Base-by-base conservation (phyloP, 352 stramenopile genomes). In the Pythium rhizo-oryzae region DNA sequence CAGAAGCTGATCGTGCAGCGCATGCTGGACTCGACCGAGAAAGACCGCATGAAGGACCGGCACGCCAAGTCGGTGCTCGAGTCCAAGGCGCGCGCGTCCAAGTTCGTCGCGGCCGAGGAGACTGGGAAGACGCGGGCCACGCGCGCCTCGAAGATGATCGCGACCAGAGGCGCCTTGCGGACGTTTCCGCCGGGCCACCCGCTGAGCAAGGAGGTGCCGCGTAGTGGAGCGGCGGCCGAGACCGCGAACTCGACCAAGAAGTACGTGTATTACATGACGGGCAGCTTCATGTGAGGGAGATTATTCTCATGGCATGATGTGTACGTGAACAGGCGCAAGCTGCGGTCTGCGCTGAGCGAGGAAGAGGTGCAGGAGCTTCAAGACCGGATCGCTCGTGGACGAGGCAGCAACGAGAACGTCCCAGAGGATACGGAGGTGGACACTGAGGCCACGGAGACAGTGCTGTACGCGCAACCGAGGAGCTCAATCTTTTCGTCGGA, bases 1-100 rank as follows among this genome's bases (percentile, higher is more conserved):
- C 86, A 95, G 72, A 95, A 95, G 72, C 69, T 93, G 54, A 81
- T 93, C 43, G 84, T 93, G 18, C 85, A 93, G 77, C 82, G 87
- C 37, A 73, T 92, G 73, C 76, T 95, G 46, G 79, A 92, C 65
- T 79, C 72, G 41, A 85, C 69, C 0, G 87, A 95, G 71, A 93
- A 95, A 70, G 78, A 82, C 53, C 87, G 87, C 12, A 88, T 95
- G 57, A 95, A 95, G 63, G 80, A 93, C 67, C 81, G 84, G 18
- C 87, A 95, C 62, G 83, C 82, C 55, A 81, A 85, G 68, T 91
- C 80, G 7, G 87, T 95, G 30, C 64, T 81, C 24, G 85, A 87
- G 25, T 93, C 82, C 33, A 91, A 91, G 55, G 75, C 85, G 8
- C 82, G 87, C 3, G 60, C 81, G 9, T 92, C 87, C 9, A 92